Evolutionary conservation across 2,329 filamentous ascomycete species (phyloP).

Genomic region (Chaetoscypha palmicola): DNA sequence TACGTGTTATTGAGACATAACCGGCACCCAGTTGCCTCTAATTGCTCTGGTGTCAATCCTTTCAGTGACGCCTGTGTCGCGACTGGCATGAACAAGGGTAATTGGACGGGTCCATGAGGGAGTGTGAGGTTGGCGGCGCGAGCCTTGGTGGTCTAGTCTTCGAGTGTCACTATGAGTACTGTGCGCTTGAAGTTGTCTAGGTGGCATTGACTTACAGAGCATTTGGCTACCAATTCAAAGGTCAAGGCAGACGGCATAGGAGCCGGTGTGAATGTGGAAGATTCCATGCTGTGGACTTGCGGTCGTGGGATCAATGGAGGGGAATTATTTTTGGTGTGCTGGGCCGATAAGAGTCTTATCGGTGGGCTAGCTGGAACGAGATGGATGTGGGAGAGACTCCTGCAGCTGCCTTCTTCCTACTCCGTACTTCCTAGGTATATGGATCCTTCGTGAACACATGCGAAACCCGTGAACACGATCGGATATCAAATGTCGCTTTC

Average conservation of each 20-base stretch:
- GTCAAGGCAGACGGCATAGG: constrained; percentile 59
- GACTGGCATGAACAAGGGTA: constrained; percentile 98
- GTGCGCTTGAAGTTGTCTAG: constrained; percentile 5
- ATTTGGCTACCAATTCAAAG: constrained; percentile 71
- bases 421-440: too few species aligned
- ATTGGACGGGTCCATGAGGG: constrained; percentile 82
- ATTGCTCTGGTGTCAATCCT: constrained; percentile 83
- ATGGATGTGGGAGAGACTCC: too few species aligned
- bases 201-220: constrained; percentile 63
- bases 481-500: neutral
- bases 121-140: constrained; percentile 81
- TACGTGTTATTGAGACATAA: constrained; percentile 98
- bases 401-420: too few species aligned
- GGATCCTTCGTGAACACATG: neutral
- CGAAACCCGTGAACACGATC: neutral
- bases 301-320: neutral
- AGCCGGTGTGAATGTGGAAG: neutral
- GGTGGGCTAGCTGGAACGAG: too few species aligned
- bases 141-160: constrained; percentile 76
- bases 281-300: neutral
- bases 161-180: constrained; percentile 11
- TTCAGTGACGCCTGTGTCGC: constrained; percentile 95
- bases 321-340: neutral
- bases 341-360: too few species aligned
- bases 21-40: constrained; percentile 82